A percentile compares a stretch with the other conserved stretches of the same genome.
These are phyloP conservation scores for Trichoderma brevicompactum DNA, from an alignment of 2,329 filamentous ascomycete species.

Conservation along the genomic window DNA sequence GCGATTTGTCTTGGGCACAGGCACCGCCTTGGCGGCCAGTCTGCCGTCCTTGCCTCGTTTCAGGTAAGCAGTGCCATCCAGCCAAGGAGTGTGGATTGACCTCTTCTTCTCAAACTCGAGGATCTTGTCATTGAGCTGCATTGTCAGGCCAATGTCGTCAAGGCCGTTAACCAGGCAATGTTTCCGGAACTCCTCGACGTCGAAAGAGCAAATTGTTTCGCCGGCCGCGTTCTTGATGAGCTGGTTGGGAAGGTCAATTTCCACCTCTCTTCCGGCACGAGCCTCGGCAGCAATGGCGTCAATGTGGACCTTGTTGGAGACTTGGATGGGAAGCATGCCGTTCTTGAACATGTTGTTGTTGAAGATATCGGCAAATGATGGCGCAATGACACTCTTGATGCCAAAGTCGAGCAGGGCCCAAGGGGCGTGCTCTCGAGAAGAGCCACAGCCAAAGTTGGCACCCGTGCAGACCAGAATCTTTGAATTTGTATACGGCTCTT, in stretches of 20 bases:
- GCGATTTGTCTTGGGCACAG: constrained; percentile 86
- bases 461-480: constrained; percentile 94
- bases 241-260: constrained; percentile 87
- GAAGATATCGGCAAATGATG: constrained; percentile 79
- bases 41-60: constrained; percentile 60
- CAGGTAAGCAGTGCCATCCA: constrained; percentile 85
- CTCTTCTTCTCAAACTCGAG: constrained; percentile 78
- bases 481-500: constrained; percentile 78
- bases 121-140: constrained; percentile 92
- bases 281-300: constrained; percentile 77
- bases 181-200: constrained; percentile 91
- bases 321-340: constrained; percentile 88
- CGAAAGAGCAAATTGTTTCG: constrained; percentile 75
- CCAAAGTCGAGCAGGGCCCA: constrained; percentile 98
- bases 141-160: constrained; percentile 93
- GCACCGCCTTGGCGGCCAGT: constrained; percentile 62
- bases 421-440: constrained; percentile 90
- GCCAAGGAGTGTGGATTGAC: constrained; percentile 81
- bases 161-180: constrained; percentile 92
- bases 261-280: constrained; percentile 77
- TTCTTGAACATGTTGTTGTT: constrained; percentile 99
- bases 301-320: constrained; percentile 69
- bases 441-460: constrained; percentile 93
- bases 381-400: constrained; percentile 90
- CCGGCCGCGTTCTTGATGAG: constrained; percentile 76